A percentile compares a stretch with the other conserved stretches of the same genome.
Evolutionary conservation across 345 rosid species (phyloP).

Genomic region (Ailanthus altissimus): DNA sequence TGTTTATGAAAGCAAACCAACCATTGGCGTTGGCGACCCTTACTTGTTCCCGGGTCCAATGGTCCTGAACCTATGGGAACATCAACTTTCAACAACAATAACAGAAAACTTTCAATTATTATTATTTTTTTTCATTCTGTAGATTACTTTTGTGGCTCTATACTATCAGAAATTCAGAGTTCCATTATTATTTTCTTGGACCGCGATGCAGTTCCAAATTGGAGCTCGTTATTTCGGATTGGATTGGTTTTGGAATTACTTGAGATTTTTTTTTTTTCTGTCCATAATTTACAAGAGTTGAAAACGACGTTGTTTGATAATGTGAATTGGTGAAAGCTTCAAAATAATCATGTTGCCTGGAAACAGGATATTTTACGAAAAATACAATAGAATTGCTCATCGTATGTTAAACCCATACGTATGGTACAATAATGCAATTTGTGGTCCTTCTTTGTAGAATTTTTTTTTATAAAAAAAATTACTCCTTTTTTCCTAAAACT

Average conservation of each 20-base stretch:
- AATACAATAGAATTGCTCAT: neutral
- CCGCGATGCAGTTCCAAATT: neutral
- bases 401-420: constrained; percentile 8
- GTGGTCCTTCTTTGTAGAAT: neutral
- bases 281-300: neutral
- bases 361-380: neutral
- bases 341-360: constrained; percentile 1
- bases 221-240: neutral
- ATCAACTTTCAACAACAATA: constrained; percentile 14
- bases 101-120: neutral
- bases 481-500: neutral
- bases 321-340: neutral
- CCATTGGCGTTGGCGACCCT: neutral
- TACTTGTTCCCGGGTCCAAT: constrained; percentile 26
- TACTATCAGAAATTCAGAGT: neutral
- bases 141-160: neutral
- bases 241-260: neutral
- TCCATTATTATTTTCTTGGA: neutral
- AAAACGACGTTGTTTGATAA: neutral
- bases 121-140: too few species aligned
- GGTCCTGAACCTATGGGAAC: constrained; percentile 43
- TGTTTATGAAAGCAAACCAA: constrained; percentile 27
- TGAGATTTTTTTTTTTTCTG: neutral
- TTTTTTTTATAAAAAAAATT: neutral
- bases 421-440: constrained; percentile 7